Evolutionary conservation across 139 green algal species (phyloP), one percentile per base, ranked within the genome.

Genomic region (Coccomyxa sp.): DNA sequence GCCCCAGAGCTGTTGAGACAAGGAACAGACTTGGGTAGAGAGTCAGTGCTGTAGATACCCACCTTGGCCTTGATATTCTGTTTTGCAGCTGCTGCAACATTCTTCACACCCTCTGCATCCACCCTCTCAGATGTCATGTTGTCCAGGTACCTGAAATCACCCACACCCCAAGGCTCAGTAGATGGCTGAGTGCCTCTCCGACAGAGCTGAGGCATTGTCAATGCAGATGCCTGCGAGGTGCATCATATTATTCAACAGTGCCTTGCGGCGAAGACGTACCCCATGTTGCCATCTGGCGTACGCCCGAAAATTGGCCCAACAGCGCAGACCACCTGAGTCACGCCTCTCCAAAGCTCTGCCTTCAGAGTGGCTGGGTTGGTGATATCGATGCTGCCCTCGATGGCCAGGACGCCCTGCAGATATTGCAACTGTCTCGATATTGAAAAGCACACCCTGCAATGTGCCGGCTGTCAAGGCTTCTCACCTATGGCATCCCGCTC

Each of bases 121-220:
- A 97, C 91, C 0, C 71, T 38, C 86, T 96, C 91, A 9, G 91
- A 85, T n/a, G 81, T 92, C 89, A 94, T 93, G 58, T 84, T 83
- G 34, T 95, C 88, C 2, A 92, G 55, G 71, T 92, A 92, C 16
- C 80, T 87, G 74, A 50, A 29, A 22, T 31, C 1, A 40, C 16
- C 14, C 18, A 34, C 70, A 50, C 12, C 24, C 29, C 64, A 31
- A 36, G 27, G 64, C 39, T 64, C 50, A 6, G 50, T 12, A 31
- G 50, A 64, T 5, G 5, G 27, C 50, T 64, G 2, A 10, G 1
- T 22, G 27, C 22, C 18, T 64, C 5, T 64, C 14, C 12, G 12
- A 58, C 8, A 64, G 34, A 39, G n/a, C 68, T 41, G 24, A 41
- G 68, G 8, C 10, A 8, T 12, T 44, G 39, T 9, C 18, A 39